Evolutionary conservation across 23 red algal species (phyloP).

Genomic region (Cyanidioschyzon merolae): DNA sequence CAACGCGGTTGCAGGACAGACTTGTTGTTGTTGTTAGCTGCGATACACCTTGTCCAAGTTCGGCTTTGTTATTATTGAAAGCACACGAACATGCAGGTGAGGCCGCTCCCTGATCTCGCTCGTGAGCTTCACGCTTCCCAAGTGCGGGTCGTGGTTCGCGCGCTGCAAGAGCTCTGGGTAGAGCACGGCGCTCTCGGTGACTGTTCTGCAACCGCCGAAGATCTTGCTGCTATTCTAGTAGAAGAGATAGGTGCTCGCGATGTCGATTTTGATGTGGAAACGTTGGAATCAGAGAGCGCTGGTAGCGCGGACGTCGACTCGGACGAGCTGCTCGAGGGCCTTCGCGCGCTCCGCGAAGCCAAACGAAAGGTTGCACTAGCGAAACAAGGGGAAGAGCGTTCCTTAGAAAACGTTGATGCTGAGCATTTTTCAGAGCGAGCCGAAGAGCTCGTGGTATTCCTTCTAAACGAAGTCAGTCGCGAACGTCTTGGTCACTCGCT

Average conservation of each 20-base stretch:
- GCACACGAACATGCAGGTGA: background rate
- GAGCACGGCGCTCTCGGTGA: slow-evolving; percentile 7
- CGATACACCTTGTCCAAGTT: too few relatives aligned
- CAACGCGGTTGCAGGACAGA: too few relatives aligned
- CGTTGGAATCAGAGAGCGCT: background rate
- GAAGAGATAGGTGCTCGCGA: background rate
- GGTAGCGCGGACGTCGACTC: background rate
- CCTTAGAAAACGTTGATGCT: background rate
- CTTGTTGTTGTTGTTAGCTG: too few relatives aligned
- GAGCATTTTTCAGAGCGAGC: slow-evolving; percentile 1
- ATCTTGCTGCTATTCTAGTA: background rate
- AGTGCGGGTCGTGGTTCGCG: background rate
- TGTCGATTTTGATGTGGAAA: background rate
- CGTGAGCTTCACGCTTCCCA: background rate
- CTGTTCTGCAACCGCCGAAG: background rate
- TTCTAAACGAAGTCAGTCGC: background rate
- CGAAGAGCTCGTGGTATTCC: background rate
- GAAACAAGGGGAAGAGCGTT: background rate
- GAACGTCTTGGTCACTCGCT: background rate
- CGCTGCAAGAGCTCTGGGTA: slow-evolving; percentile 11
- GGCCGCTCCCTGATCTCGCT: background rate
- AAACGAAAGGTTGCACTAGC: background rate
- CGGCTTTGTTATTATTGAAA: too few relatives aligned
- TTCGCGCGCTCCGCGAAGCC: background rate
- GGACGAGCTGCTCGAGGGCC: background rate